phyloP scores from a whole-genome alignment of 495 filamentous ascomycete genomes.

The Pyronema domesticum region DNA sequence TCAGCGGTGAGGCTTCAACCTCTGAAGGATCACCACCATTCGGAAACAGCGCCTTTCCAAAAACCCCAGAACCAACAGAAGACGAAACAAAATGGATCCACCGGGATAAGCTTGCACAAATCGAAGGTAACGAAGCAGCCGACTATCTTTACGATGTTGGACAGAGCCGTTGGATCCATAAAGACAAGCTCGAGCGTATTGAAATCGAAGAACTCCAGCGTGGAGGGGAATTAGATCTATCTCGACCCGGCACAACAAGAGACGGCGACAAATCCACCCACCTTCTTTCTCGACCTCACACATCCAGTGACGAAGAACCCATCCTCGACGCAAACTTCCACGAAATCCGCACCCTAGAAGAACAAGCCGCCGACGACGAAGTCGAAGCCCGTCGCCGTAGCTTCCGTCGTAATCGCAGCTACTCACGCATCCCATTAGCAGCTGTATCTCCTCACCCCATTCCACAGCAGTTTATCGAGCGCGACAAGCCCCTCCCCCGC shows the following conservation, averaged over 20 bases:
- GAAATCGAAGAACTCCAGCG: conserved; percentile 85
- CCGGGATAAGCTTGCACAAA: conserved; percentile 76
- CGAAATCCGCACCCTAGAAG: conserved; percentile 59
- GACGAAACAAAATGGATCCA: conserved; percentile 81
- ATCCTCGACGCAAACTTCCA: conserved; percentile 30
- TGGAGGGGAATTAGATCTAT: conserved; percentile 34
- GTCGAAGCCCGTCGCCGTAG: conserved; percentile 15
- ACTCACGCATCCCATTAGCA: conserved; percentile 68
- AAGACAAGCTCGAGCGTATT: conserved; percentile 85
- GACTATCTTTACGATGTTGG: conserved; percentile 27
- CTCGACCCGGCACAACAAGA: neutral
- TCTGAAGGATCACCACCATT: conserved; percentile 14
- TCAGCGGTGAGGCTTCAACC: conserved; percentile 2
- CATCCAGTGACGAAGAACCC: conserved; percentile 26
- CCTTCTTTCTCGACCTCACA: conserved; percentile 32
- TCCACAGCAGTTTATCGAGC: conserved; percentile 47
- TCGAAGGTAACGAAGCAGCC: conserved; percentile 58
- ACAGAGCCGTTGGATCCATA: conserved; percentile 74
- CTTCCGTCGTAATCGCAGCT: conserved; percentile 27
- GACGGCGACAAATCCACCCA: conserved; percentile 25
- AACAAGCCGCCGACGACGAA: conserved; percentile 49
- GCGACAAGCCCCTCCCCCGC: conserved; percentile 48
- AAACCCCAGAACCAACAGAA: conserved; percentile 17
- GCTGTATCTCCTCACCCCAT: conserved; percentile 63
- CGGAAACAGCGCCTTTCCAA: conserved; percentile 8